A percentile compares a stretch with the other conserved stretches of the same genome.
phyloP scores from a whole-genome alignment of 139 green algal genomes.

The Chlamydomonas applanata region DNA sequence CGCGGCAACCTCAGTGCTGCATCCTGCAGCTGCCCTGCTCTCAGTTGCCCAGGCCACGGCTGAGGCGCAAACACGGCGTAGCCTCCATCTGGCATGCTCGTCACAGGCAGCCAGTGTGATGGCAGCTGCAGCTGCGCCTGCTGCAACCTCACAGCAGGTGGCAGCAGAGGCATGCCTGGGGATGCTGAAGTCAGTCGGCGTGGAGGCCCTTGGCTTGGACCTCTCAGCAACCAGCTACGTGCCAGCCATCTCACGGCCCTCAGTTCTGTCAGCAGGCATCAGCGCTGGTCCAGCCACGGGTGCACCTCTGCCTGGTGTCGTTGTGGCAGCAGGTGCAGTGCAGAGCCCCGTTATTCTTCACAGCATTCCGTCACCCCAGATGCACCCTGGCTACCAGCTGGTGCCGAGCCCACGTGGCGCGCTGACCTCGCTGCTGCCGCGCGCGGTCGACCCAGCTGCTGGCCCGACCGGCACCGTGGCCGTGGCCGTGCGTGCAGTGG shows the following conservation, averaged over 20 bases:
- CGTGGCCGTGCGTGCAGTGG: conserved; percentile 71
- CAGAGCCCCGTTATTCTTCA: background rate
- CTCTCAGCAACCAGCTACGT: too few species aligned
- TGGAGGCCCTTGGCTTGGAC: too few species aligned
- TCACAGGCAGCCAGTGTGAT: background rate
- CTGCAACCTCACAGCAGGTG: too few species aligned
- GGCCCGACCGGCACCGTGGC: conserved; percentile 31
- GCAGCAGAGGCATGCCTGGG: background rate
- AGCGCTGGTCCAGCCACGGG: background rate
- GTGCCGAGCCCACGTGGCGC: conserved; percentile 48
- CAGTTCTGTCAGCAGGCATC: too few species aligned
- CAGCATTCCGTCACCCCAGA: background rate
- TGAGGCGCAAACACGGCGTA: background rate
- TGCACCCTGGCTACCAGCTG: conserved; percentile 29
- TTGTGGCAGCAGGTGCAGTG: background rate
- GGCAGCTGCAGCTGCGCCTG: too few species aligned
- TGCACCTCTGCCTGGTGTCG: background rate
- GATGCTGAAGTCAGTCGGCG: background rate
- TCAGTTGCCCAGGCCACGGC: too few species aligned
- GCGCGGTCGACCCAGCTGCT: conserved; percentile 8
- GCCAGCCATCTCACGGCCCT: too few species aligned
- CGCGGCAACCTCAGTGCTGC: too few species aligned
- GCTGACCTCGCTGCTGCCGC: conserved; percentile 48
- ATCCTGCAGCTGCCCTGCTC: too few species aligned
- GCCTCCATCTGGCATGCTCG: background rate